Evolutionary conservation across 1,284 basidiomycete genomes (phyloP), one percentile per base, ranked within the genome.

Genomic region (Leucoagaricus sp.): DNA sequence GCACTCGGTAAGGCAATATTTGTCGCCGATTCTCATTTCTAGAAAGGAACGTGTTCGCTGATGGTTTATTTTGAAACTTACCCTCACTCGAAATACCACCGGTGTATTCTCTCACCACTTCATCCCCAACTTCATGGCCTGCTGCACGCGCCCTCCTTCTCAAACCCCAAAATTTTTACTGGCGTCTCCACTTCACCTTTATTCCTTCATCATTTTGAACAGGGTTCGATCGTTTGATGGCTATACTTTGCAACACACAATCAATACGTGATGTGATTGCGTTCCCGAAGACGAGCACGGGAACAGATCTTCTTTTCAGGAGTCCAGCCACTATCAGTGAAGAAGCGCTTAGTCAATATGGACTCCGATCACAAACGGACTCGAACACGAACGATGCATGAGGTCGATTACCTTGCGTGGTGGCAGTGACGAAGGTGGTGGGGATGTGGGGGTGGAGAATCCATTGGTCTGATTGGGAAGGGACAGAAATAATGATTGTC

Each of bases 211-310:
- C 52, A 41, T 57, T 57, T 21, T 49, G 51, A 60, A 44, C 67
- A 94, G 93, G 96, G 34, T 93, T 98, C 64, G 96, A 98, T 77
- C 85, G 95, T 38, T 77, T 98, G 60, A 89, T 97, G 83, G 83
- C 94, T 15, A 93, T 96, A 62, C 80, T 98, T 1, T 94, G 92
- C 75, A 85, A 87, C 59, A 83, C 92, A 1, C 80, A 84, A 57
- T 91, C 89, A 26, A 98, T 98, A 63, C 81, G 94, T 58, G 95
- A 98, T 69, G 95, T 98, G 61, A 97, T 98, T 63, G 95, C 95
- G 8, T 98, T 98, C 77, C 95, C 95, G 3, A 98, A 98, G 77
- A 91, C 90, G 6, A 84, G 84, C 21, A 81, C 77, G 44, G 95
- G 95, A 12, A 81, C 84, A n/a, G 95, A 98, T 72, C 83, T 88